A percentile compares a stretch with the other conserved stretches of the same genome.
Evolutionary conservation across 805 yeast species (phyloP).

Genomic region (Barnettozyma salicaria): DNA sequence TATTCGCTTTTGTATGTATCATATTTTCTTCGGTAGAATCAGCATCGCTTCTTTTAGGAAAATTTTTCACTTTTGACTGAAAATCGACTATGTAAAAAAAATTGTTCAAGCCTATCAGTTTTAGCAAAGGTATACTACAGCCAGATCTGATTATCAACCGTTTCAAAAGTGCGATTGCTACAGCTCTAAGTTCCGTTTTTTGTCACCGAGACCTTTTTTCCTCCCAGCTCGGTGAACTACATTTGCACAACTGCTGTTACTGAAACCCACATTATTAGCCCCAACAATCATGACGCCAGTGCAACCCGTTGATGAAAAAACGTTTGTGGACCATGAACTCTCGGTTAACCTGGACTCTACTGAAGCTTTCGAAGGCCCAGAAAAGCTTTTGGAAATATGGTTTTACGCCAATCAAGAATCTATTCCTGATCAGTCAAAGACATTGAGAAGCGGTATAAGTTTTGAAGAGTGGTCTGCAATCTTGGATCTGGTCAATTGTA

Average conservation of each 20-base stretch:
- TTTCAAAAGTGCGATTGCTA: slow-evolving; percentile 1
- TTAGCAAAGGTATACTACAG: no score
- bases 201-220: slow-evolving; percentile 6
- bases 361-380: slow-evolving; percentile 96
- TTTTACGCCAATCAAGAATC: slow-evolving; percentile 47
- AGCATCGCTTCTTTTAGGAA: slow-evolving; percentile 2
- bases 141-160: neutral
- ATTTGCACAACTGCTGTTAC: neutral
- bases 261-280: no score
- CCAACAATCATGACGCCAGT: slow-evolving; percentile 27
- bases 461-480: slow-evolving; percentile 63
- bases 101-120: no score
- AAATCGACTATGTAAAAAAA: no score
- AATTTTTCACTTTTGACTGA: slow-evolving; percentile 3
- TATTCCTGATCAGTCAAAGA: slow-evolving; percentile 35
- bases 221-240: slow-evolving; percentile 9
- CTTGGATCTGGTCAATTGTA: slow-evolving; percentile 81
- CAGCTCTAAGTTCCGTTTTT: neutral
- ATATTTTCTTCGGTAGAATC: no score
- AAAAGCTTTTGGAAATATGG: slow-evolving; percentile 88
- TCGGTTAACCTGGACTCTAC: slow-evolving; percentile 80
- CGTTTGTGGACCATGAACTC: slow-evolving; percentile 70
- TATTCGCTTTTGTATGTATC: no score
- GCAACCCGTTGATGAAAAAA: slow-evolving; percentile 34
- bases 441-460: slow-evolving; percentile 54